Evolutionary conservation across 2,329 filamentous ascomycete genomes (phyloP).

Genomic region (Nectriaceae sp.): DNA sequence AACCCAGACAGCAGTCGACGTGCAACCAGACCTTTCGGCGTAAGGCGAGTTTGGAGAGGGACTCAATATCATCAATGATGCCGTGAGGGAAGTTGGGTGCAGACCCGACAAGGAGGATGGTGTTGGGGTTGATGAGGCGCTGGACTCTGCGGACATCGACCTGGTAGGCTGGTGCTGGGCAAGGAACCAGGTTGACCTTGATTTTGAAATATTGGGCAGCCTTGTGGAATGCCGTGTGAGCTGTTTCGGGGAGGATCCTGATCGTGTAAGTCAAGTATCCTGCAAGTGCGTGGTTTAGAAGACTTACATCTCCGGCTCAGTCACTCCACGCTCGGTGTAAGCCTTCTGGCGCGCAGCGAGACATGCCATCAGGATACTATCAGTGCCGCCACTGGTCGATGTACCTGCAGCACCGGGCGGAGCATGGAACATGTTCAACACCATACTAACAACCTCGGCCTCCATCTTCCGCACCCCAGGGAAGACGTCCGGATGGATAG

Average conservation of each 20-base stretch:
- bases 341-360: conserved; percentile 89
- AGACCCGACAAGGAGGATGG: conserved; percentile 87
- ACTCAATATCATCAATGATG: conserved; percentile 92
- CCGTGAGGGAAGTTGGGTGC: conserved; percentile 98
- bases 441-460: conserved; percentile 96
- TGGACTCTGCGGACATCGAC: conserved; percentile 77
- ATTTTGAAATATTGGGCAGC: conserved; percentile 96
- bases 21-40: conserved; percentile 84
- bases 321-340: conserved; percentile 80
- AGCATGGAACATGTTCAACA: conserved; percentile 84
- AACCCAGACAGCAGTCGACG: conserved; percentile 96
- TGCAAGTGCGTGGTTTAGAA: background rate
- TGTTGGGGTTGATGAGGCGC: conserved; percentile 91
- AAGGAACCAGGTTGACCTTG: conserved; percentile 85
- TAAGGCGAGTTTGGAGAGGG: conserved; percentile 79
- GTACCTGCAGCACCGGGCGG: conserved; percentile 84
- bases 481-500: conserved; percentile 97
- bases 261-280: conserved; percentile 9
- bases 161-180: conserved; percentile 82
- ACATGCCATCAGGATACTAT: conserved; percentile 96
- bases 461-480: conserved; percentile 99
- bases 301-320: conserved; percentile 87
- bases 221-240: conserved; percentile 95
- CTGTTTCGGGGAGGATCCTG: conserved; percentile 91
- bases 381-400: conserved; percentile 89